Conservation (phyloP, 768 basidiomycete genomes). For the Calocera viscosa region DNA sequence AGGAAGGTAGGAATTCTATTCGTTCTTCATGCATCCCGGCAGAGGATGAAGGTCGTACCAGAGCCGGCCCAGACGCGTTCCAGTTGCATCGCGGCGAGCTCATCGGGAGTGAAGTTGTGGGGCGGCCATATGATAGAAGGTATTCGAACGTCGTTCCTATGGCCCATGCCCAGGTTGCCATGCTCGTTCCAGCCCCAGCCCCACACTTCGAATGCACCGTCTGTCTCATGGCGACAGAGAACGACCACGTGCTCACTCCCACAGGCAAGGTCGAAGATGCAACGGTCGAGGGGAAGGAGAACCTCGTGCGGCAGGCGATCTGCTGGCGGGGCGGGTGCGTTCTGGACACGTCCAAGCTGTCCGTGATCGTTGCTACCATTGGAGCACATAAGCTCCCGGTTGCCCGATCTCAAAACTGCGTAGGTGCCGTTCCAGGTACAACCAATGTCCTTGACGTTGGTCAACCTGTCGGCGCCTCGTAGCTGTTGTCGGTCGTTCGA, state of each 20-base stretch:
- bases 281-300: not conserved
- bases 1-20: not conserved
- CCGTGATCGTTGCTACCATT: slow-evolving; percentile 43
- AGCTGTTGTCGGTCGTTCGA: slow-evolving; percentile 62
- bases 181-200: slow-evolving; percentile 99
- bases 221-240: slow-evolving; percentile 10
- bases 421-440: slow-evolving; percentile 81
- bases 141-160: slow-evolving; percentile 39
- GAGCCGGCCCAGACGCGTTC: slow-evolving; percentile 37
- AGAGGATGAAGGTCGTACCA: slow-evolving; percentile 39
- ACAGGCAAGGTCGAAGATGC: slow-evolving; percentile 37
- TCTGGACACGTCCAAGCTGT: slow-evolving; percentile 44
- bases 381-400: slow-evolving; percentile 33
- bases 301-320: slow-evolving; percentile 6
- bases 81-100: slow-evolving; percentile 11
- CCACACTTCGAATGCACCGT: slow-evolving; percentile 40
- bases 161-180: slow-evolving; percentile 71
- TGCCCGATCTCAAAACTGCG: slow-evolving; percentile 17
- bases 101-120: slow-evolving; percentile 11
- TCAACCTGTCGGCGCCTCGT: slow-evolving; percentile 24
- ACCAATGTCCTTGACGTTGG: slow-evolving; percentile 27
- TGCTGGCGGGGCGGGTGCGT: not conserved
- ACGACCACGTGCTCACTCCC: slow-evolving; percentile 78
- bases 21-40: not conserved
- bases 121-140: slow-evolving; percentile 48